phyloP scores from a whole-genome alignment of 2,329 filamentous ascomycete genomes.

The Verticillium dahliae region DNA sequence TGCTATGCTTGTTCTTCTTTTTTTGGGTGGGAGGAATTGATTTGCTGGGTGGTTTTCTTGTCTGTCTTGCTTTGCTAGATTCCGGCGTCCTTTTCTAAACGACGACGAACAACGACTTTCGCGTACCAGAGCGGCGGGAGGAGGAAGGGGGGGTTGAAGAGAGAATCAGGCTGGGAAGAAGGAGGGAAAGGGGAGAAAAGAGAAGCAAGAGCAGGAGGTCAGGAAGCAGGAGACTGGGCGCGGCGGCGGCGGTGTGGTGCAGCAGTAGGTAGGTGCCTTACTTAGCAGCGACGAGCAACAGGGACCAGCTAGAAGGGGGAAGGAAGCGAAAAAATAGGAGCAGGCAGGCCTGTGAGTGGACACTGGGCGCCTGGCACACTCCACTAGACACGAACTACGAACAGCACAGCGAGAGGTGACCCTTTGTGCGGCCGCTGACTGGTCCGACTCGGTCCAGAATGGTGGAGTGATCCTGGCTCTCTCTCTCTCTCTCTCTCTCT shows the following conservation, averaged over 20 bases:
- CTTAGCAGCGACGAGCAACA: neutral
- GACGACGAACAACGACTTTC: constrained; percentile 19
- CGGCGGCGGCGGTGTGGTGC: constrained; percentile 9
- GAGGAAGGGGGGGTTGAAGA: constrained; percentile 19
- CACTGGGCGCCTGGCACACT: neutral
- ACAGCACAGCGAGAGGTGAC: neutral
- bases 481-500: neutral
- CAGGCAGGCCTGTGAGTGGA: constrained; percentile 6
- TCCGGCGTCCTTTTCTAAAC: constrained; percentile 10
- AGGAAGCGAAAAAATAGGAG: constrained; percentile 6
- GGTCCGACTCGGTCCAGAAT: neutral
- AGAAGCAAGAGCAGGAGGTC: constrained; percentile 20
- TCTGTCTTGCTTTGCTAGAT: constrained; percentile 1
- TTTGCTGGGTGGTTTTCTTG: neutral
- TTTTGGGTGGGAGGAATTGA: constrained; percentile 3
- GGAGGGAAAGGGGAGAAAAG: constrained; percentile 21
- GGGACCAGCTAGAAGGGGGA: constrained; percentile 5
- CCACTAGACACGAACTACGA: neutral
- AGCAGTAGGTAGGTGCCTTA: constrained; percentile 5
- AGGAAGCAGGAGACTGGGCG: constrained; percentile 20
- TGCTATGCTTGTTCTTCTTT: constrained; percentile 17
- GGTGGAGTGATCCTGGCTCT: neutral
- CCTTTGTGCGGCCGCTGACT: neutral
- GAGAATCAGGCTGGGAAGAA: constrained; percentile 19
- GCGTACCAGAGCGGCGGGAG: constrained; percentile 13